Evolutionary conservation across 2,329 filamentous ascomycete species (phyloP).

Genomic region (Blumeria graminis): DNA sequence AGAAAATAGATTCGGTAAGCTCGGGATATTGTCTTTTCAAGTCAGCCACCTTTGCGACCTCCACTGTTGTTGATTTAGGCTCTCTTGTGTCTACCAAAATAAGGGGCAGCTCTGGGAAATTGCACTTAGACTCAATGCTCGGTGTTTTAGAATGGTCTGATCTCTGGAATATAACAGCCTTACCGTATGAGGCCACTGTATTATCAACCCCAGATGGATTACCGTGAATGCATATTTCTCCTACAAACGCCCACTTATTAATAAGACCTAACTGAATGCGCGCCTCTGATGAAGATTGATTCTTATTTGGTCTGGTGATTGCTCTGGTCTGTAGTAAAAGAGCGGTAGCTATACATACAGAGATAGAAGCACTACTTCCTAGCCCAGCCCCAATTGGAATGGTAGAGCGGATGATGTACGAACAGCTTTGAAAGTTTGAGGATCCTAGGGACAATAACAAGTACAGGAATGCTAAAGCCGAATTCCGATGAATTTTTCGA

Average conservation of each 20-base stretch:
- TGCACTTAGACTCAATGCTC: slow-evolving; percentile 48
- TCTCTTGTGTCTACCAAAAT: slow-evolving; percentile 78
- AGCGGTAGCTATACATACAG: slow-evolving; percentile 66
- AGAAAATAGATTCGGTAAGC: slow-evolving; percentile 57
- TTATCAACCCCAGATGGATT: slow-evolving; percentile 95
- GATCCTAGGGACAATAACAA: slow-evolving; percentile 73
- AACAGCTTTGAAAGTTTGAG: slow-evolving; percentile 51
- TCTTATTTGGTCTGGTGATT: slow-evolving; percentile 70
- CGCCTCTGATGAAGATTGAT: slow-evolving; percentile 74
- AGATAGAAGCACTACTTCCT: slow-evolving; percentile 83
- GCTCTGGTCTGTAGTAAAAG: slow-evolving; percentile 73
- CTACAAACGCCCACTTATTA: slow-evolving; percentile 93
- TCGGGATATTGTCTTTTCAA: slow-evolving; percentile 49
- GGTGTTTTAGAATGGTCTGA: slow-evolving; percentile 57
- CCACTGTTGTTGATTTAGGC: slow-evolving; percentile 58
- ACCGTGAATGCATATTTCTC: slow-evolving; percentile 90
- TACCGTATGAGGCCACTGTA: slow-evolving; percentile 79
- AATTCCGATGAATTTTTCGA: slow-evolving; percentile 63
- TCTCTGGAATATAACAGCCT: slow-evolving; percentile 77
- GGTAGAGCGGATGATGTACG: slow-evolving; percentile 80
- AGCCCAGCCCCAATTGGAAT: slow-evolving; percentile 82
- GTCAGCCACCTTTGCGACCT: slow-evolving; percentile 65
- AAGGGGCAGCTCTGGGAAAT: slow-evolving; percentile 79
- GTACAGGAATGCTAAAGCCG: slow-evolving; percentile 74
- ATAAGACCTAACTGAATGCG: slow-evolving; percentile 79